Evolutionary conservation across 257 asterid genomes (phyloP).

Genomic region (Perilla frutescens): DNA sequence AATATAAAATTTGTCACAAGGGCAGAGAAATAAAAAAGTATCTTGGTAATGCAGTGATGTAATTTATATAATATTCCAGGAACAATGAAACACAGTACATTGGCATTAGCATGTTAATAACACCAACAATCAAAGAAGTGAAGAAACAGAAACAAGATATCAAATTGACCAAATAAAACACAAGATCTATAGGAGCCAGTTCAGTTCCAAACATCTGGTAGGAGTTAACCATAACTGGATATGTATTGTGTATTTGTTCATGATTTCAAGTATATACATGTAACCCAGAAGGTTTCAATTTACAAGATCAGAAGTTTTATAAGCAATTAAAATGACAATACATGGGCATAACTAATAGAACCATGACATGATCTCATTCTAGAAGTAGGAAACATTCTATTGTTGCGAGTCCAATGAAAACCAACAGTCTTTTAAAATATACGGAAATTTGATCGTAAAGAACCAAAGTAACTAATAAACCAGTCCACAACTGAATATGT

Average conservation of each 20-base stretch:
- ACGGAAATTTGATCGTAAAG: constrained; percentile 12
- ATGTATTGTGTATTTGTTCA: background rate
- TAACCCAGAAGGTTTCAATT: background rate
- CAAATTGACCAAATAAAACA: constrained; percentile 20
- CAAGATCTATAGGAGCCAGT: constrained; percentile 11
- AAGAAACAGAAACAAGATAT: constrained; percentile 27
- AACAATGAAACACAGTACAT: background rate
- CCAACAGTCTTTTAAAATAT: background rate
- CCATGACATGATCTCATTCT: constrained; percentile 5
- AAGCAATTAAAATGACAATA: background rate
- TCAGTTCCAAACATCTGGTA: background rate
- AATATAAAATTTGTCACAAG: constrained; percentile 19
- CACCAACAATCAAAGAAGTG: constrained; percentile 11
- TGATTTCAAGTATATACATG: background rate
- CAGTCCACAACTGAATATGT: constrained; percentile 8
- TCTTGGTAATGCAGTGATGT: background rate
- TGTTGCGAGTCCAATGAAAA: constrained; percentile 20
- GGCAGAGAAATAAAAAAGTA: constrained; percentile 4
- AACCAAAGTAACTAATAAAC: constrained; percentile 10
- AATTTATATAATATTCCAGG: background rate
- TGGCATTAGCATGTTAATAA: constrained; percentile 13
- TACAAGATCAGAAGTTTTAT: background rate
- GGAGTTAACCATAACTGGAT: constrained; percentile 6
- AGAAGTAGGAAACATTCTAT: background rate
- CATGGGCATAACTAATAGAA: constrained; percentile 15